These are phyloP conservation scores for Stropharia rugosoannulata DNA, from an alignment of 768 basidiomycete species.

Conservation along the genomic window DNA sequence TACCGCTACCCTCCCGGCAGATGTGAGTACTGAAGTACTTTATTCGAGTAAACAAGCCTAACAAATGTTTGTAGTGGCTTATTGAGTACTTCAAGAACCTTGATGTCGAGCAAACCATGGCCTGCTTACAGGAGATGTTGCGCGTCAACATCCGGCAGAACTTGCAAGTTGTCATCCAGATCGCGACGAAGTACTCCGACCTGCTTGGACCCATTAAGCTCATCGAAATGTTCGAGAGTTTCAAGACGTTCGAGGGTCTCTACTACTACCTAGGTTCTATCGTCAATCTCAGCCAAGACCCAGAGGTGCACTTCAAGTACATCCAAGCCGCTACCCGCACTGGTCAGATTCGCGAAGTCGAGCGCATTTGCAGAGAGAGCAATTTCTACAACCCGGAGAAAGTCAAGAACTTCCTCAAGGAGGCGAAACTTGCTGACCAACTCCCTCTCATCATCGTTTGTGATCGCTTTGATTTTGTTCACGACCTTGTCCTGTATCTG, in stretches of 20 bases:
- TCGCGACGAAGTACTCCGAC: constrained; percentile 98
- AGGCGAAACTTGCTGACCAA: constrained; percentile 94
- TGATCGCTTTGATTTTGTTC: constrained; percentile 99
- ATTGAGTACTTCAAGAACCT: constrained; percentile 96
- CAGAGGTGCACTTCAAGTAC: constrained; percentile 99
- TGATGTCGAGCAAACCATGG: constrained; percentile 96
- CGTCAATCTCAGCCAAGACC: constrained; percentile 94
- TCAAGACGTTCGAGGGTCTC: constrained; percentile 97
- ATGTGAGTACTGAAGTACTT: constrained; percentile 47
- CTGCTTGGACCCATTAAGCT: constrained; percentile 95
- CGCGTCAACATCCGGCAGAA: constrained; percentile 97
- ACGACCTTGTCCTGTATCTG: constrained; percentile 96
- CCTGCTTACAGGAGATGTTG: constrained; percentile 96
- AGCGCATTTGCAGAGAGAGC: constrained; percentile 97
- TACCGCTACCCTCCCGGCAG: constrained; percentile 77
- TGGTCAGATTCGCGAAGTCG: constrained; percentile 97
- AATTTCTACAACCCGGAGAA: constrained; percentile 99
- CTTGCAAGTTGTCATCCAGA: constrained; percentile 92
- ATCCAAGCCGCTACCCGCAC: constrained; percentile 98
- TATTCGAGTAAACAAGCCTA: background rate
- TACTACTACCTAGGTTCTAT: constrained; percentile 99
- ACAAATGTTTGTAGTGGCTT: constrained; percentile 66
- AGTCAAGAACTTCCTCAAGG: constrained; percentile 99
- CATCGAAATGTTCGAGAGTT: constrained; percentile 97
- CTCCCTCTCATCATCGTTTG: constrained; percentile 99